Percentiles rank a stretch among this genome's conserved stretches.
Conservation (phyloP, 768 basidiomycete genomes). For the Pholiota microspora region DNA sequence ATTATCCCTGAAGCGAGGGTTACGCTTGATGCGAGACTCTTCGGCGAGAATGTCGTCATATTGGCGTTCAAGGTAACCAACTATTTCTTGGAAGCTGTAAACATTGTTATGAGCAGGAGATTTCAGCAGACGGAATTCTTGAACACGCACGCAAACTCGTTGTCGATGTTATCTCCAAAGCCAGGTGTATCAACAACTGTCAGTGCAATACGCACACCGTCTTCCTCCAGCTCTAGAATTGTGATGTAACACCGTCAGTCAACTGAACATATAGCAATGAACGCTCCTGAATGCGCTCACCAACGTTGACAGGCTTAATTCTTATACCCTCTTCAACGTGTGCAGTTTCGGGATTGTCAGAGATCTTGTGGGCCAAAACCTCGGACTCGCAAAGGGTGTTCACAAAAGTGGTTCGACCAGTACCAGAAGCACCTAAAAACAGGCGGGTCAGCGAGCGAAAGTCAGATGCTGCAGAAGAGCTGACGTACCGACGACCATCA, state of each 20-base stretch:
- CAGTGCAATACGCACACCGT: conserved; percentile 95
- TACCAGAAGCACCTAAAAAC: conserved; percentile 87
- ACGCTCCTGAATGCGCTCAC: conserved; percentile 41
- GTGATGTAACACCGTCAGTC: not conserved
- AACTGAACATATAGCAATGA: conserved; percentile 2
- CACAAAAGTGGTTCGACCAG: conserved; percentile 96
- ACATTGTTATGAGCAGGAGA: not conserved
- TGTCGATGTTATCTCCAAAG: conserved; percentile 98
- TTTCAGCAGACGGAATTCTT: no score
- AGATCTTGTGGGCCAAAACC: conserved; percentile 84
- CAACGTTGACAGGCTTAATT: conserved; percentile 94
- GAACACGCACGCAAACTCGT: conserved; percentile 85
- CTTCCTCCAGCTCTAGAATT: conserved; percentile 88
- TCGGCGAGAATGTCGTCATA: conserved; percentile 99
- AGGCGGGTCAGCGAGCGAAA: conserved; percentile 20
- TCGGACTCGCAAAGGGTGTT: conserved; percentile 99
- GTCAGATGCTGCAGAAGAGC: conserved; percentile 13
- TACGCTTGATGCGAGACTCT: conserved; percentile 99
- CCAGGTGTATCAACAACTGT: conserved; percentile 99
- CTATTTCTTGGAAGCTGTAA: conserved; percentile 91
- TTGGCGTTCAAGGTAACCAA: conserved; percentile 95
- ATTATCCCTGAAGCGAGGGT: conserved; percentile 98
- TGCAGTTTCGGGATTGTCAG: conserved; percentile 81
- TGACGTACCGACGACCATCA: conserved; percentile 94
- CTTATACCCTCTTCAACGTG: conserved; percentile 93